phyloP scores from a whole-genome alignment of 257 asterid genomes.

The Nicotiana benthamiana region DNA sequence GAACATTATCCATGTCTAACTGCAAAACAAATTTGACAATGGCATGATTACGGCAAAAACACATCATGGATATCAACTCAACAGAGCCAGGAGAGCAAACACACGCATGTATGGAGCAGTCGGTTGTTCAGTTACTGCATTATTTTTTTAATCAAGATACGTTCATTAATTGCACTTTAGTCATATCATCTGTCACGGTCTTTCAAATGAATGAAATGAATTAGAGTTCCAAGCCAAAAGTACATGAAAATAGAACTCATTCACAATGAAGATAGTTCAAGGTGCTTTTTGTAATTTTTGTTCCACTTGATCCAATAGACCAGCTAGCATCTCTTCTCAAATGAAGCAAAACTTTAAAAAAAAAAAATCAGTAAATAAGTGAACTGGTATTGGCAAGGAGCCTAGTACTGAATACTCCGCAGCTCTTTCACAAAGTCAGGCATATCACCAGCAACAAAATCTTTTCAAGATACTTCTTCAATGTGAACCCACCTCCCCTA shows the following conservation, averaged over 20 bases:
- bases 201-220: background rate
- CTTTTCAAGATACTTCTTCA: background rate
- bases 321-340: background rate
- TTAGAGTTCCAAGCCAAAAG: background rate
- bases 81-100: background rate
- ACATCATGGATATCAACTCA: background rate
- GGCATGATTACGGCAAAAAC: background rate
- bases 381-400: background rate
- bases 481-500: background rate
- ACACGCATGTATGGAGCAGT: slow-evolving; percentile 3
- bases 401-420: background rate
- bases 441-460: background rate
- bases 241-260: background rate
- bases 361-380: background rate
- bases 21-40: background rate
- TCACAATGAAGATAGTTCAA: background rate
- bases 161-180: background rate
- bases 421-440: background rate
- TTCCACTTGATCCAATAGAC: background rate
- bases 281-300: background rate
- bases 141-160: no score
- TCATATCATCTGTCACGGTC: background rate
- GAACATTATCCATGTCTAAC: background rate
- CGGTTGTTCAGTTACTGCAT: background rate
- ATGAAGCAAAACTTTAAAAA: background rate